phyloP scores from a whole-genome alignment of 331 rosid species.

The Erythrophleum ivorense region DNA sequence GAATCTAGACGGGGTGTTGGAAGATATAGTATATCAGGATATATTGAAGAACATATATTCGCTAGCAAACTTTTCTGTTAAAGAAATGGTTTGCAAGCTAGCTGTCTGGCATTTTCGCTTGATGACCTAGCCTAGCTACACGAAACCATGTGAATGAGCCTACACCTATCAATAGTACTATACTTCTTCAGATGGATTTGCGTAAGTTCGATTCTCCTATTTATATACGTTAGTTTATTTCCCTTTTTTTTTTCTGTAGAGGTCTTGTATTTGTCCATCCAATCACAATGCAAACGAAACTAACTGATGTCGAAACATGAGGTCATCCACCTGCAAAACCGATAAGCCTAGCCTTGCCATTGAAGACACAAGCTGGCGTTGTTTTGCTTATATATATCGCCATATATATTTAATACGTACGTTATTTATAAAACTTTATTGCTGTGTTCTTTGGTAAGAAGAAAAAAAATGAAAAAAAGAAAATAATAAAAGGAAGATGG shows the following conservation, averaged over 20 bases:
- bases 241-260: background rate
- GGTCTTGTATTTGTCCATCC: background rate
- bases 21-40: background rate
- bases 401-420: no score
- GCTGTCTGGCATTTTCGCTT: conserved; percentile 1
- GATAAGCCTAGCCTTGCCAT: background rate
- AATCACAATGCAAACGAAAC: background rate
- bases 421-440: background rate
- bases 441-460: background rate
- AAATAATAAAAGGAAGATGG: background rate
- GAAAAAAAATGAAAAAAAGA: background rate
- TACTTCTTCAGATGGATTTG: background rate
- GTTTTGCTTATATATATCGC: background rate
- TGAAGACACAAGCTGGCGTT: background rate
- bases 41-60: background rate
- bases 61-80: background rate
- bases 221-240: background rate
- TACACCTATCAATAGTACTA: background rate
- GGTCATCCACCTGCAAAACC: background rate
- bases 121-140: conserved; percentile 2
- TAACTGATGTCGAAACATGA: background rate
- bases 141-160: background rate
- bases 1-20: background rate
- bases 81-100: background rate
- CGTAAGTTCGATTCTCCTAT: background rate